A percentile compares a stretch with the other conserved stretches of the same genome.
These are phyloP conservation scores for Didymella glomerata DNA, from an alignment of 2,329 filamentous ascomycete species.

Conservation along the genomic window DNA sequence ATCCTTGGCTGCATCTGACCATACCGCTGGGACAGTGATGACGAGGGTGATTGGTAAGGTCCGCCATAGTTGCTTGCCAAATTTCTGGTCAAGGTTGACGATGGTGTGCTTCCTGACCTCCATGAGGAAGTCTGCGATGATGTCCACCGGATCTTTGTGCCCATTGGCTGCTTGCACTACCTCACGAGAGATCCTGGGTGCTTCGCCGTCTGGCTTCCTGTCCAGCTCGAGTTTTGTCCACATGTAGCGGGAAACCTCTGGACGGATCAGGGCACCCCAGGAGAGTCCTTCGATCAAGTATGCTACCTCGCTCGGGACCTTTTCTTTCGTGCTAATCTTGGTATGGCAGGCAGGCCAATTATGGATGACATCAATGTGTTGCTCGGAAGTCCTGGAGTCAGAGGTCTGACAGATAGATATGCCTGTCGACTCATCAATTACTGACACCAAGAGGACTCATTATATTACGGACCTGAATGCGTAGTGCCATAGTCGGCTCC, in stretches of 20 bases:
- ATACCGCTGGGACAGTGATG: constrained; percentile 38
- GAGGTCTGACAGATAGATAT: too few relatives aligned
- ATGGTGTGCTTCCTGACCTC: constrained; percentile 33
- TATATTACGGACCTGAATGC: too few relatives aligned
- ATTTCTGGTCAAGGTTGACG: constrained; percentile 33
- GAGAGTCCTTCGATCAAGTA: constrained; percentile 12
- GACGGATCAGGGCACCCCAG: constrained; percentile 20
- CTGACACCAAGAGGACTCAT: too few relatives aligned
- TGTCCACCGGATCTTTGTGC: constrained; percentile 32
- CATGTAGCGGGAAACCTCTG: constrained; percentile 32
- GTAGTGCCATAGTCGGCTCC: too few relatives aligned
- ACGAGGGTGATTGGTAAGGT: constrained; percentile 33
- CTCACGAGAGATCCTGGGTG: constrained; percentile 16
- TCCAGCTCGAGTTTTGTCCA: constrained; percentile 48
- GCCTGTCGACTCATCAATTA: too few relatives aligned
- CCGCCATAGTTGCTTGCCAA: constrained; percentile 30
- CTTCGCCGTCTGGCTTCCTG: constrained; percentile 21
- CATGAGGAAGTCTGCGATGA: constrained; percentile 42
- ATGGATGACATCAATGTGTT: constrained; percentile 35
- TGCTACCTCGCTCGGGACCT: constrained; percentile 39
- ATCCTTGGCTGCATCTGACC: constrained; percentile 37
- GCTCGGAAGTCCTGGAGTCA: neutral
- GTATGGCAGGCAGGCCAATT: constrained; percentile 39
- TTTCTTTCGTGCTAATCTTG: constrained; percentile 40
- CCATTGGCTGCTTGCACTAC: too few relatives aligned